These are phyloP conservation scores for Alternaria gaisen DNA, from an alignment of 2,329 filamentous ascomycete genomes.

Conservation along the genomic window DNA sequence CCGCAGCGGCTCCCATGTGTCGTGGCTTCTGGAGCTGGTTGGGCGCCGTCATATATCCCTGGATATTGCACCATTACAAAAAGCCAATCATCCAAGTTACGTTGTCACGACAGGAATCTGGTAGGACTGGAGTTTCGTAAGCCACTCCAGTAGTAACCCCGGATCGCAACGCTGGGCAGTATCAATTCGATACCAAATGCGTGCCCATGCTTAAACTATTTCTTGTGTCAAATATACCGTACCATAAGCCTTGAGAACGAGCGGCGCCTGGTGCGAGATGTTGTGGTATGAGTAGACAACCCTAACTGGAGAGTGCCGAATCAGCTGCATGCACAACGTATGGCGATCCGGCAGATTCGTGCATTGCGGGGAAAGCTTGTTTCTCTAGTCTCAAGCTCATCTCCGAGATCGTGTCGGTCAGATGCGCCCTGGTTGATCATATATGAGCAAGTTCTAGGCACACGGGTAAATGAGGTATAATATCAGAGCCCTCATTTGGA, in stretches of 20 bases:
- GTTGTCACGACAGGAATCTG: conserved; percentile 2
- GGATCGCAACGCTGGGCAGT: neutral
- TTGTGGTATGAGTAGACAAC: neutral
- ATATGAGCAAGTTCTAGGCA: conserved; percentile 31
- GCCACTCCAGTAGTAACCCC: neutral
- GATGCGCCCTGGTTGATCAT: conserved; percentile 22
- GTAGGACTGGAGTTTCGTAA: neutral
- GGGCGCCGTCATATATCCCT: conserved; percentile 28
- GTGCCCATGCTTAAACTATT: neutral
- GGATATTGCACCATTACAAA: conserved; percentile 27
- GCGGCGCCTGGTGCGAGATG: neutral
- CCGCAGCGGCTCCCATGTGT: conserved; percentile 11
- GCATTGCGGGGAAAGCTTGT: conserved; percentile 46
- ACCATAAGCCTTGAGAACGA: neutral
- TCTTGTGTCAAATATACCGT: neutral
- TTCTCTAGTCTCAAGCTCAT: conserved; percentile 24
- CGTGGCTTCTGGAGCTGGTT: conserved; percentile 17
- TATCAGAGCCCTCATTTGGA: conserved; percentile 4
- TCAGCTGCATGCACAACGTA: conserved; percentile 18
- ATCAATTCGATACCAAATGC: neutral
- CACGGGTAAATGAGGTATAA: conserved; percentile 40
- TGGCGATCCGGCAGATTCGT: conserved; percentile 39
- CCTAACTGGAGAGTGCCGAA: conserved; percentile 12
- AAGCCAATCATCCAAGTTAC: neutral
- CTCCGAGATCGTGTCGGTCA: conserved; percentile 24